Conservation (phyloP, 73 alveolate species). For the Paraurostyla sp. region DNA sequence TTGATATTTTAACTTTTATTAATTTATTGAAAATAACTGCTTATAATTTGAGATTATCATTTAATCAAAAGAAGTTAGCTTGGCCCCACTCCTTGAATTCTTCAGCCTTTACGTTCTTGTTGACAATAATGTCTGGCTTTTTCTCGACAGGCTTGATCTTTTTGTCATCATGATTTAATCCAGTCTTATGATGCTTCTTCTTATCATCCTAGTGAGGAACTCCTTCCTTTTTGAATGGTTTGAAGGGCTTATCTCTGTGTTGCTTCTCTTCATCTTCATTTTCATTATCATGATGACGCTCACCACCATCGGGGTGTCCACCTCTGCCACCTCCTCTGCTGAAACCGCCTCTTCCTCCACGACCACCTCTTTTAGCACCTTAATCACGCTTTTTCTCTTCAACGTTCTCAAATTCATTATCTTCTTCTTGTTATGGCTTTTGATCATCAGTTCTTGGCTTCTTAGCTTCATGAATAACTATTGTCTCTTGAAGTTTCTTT, state of each 20-base stretch:
- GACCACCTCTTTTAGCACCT: constrained; percentile 31
- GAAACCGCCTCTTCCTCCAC: constrained; percentile 9
- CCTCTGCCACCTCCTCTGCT: constrained; percentile 45
- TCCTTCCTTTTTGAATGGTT: not conserved
- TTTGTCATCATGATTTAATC: not conserved
- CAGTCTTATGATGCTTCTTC: not conserved
- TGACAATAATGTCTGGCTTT: constrained; percentile 7
- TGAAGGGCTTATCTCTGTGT: not conserved
- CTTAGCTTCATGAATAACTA: constrained; percentile 24
- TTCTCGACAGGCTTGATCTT: not conserved
- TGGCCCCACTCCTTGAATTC: not conserved
- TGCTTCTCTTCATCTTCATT: not conserved
- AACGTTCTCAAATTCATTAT: constrained; percentile 25
- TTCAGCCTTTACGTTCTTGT: not conserved
- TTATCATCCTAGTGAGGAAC: not conserved
- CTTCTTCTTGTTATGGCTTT: not conserved
- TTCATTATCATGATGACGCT: not conserved
- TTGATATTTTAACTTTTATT: not conserved
- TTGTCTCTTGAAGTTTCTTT: constrained; percentile 5
- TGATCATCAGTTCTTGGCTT: constrained; percentile 12
- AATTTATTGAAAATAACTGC: not conserved
- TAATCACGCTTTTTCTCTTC: constrained; percentile 35
- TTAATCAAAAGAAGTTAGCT: not conserved
- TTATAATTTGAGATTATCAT: not conserved
- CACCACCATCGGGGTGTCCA: not conserved